These are phyloP conservation scores for Rhizopogon salebrosus DNA, from an alignment of 768 basidiomycete species.

Conservation along the genomic window DNA sequence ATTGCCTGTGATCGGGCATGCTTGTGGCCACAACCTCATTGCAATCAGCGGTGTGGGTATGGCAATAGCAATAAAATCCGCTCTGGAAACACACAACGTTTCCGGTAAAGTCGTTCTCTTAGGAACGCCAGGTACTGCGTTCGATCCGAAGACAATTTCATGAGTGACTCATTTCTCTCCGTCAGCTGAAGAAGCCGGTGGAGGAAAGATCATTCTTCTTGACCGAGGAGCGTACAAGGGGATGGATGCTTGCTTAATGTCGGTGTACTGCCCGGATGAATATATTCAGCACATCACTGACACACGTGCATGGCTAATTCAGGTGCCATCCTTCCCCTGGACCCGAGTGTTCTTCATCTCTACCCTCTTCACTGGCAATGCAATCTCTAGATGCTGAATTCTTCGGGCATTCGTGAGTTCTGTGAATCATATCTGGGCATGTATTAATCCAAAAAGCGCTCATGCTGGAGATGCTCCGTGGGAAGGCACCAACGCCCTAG, in stretches of 20 bases:
- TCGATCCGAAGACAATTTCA: not conserved
- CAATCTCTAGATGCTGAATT: conserved; percentile 66
- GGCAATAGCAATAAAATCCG: conserved; percentile 68
- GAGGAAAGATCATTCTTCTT: conserved; percentile 71
- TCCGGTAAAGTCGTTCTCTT: conserved; percentile 68
- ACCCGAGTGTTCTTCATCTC: conserved; percentile 39
- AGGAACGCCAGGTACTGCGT: conserved; percentile 62
- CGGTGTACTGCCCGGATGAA: conserved; percentile 1
- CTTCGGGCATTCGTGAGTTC: conserved; percentile 63
- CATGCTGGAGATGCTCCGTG: conserved; percentile 81
- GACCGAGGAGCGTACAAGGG: conserved; percentile 73
- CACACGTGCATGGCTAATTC: conserved; percentile 9
- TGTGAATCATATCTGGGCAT: not conserved
- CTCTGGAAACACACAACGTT: conserved; percentile 55
- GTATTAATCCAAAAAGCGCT: conserved; percentile 39
- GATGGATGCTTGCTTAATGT: conserved; percentile 84
- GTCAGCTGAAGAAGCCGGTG: conserved; percentile 72
- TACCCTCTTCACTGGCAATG: conserved; percentile 57
- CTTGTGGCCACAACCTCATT: conserved; percentile 82
- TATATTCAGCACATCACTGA: conserved; percentile 4
- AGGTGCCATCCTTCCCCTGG: conserved; percentile 77
- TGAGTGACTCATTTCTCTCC: conserved; percentile 5
- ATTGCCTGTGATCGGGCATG: conserved; percentile 52
- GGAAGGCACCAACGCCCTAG: conserved; percentile 83
- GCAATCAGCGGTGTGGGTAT: conserved; percentile 73